These are phyloP conservation scores for Pelargonium myrrhifolium DNA, from an alignment of 441 rosid genomes.

Conservation along the genomic window DNA sequence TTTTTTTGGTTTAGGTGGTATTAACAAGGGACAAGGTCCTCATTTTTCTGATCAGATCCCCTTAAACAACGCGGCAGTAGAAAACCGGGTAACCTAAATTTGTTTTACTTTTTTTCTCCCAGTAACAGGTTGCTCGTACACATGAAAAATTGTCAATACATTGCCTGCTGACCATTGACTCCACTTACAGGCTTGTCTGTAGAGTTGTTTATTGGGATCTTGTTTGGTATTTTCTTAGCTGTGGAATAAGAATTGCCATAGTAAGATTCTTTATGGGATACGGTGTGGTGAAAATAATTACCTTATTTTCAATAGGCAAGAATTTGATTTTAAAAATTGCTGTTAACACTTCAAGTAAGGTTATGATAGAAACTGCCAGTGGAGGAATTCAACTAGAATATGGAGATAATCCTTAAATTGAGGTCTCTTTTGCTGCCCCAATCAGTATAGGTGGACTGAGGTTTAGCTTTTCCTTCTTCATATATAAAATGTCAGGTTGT, in stretches of 20 bases:
- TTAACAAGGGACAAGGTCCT: constrained; percentile 19
- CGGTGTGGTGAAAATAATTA: neutral
- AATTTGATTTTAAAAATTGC: neutral
- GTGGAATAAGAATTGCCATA: neutral
- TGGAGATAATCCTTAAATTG: constrained; percentile 1
- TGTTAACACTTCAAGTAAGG: neutral
- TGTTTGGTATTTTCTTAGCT: neutral
- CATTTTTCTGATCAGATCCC: constrained; percentile 20
- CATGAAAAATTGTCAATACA: constrained; percentile 5
- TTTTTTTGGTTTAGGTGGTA: constrained; percentile 22
- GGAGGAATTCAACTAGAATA: neutral
- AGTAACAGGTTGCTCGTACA: constrained; percentile 5
- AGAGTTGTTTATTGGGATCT: neutral
- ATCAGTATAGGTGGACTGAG: neutral
- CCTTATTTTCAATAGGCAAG: neutral
- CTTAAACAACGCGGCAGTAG: constrained; percentile 18
- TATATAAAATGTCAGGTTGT: no score
- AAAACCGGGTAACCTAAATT: constrained; percentile 33
- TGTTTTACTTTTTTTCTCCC: constrained; percentile 12
- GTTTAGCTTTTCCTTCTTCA: no score
- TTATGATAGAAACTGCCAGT: neutral
- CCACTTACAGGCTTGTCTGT: constrained; percentile 2
- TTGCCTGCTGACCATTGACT: no score
- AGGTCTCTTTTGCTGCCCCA: neutral
- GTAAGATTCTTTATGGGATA: neutral